These are phyloP conservation scores for Davidsoniella eucalypti DNA, from an alignment of 2,329 filamentous ascomycete species.

Conservation along the genomic window DNA sequence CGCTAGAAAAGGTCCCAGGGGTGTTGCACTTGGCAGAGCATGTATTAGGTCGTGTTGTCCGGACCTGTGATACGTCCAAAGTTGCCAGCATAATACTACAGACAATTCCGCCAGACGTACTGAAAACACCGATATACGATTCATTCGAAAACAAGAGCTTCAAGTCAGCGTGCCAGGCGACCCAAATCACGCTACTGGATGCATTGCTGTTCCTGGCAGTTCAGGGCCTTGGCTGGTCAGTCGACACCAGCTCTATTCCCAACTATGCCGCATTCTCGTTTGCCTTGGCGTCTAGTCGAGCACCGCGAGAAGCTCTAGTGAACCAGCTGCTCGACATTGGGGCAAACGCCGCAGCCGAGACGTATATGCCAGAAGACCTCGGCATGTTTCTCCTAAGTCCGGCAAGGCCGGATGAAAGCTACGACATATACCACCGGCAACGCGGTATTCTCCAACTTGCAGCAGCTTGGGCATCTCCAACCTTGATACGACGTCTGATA, in stretches of 20 bases:
- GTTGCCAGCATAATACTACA: background rate
- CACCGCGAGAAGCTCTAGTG: constrained; percentile 1
- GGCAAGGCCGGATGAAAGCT: background rate
- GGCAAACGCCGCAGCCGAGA: background rate
- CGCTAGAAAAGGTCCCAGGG: background rate
- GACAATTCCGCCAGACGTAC: background rate
- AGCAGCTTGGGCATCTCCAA: constrained; percentile 1
- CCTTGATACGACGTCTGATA: background rate
- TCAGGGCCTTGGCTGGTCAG: background rate
- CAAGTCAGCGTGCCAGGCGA: too few relatives aligned
- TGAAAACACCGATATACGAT: background rate
- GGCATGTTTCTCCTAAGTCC: background rate
- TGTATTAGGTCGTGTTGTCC: background rate
- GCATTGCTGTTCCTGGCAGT: background rate
- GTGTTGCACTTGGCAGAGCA: background rate
- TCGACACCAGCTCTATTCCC: background rate
- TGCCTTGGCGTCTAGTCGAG: background rate
- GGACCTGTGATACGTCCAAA: background rate
- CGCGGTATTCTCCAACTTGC: constrained; percentile 1
- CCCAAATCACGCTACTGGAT: background rate
- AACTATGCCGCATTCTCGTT: background rate
- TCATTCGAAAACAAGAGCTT: background rate
- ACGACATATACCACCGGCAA: background rate
- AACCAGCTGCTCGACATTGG: background rate
- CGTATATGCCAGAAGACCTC: constrained; percentile 1